phyloP scores from a whole-genome alignment of 2,329 filamentous ascomycete species.

The Corynespora cassiicola region DNA sequence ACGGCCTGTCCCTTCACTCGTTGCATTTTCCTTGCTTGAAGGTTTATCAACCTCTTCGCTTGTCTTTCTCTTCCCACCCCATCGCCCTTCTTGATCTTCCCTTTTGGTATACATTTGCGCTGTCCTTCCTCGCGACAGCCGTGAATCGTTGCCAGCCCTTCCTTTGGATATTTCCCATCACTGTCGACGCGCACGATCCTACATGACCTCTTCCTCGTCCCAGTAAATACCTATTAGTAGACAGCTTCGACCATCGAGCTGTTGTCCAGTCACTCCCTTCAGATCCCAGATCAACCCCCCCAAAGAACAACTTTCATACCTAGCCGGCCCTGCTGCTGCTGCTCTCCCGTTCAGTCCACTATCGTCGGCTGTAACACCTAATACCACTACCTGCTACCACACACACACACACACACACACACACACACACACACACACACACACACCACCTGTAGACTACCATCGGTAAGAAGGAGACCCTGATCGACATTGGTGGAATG shows the following conservation, averaged over 20 bases:
- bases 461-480: slow-evolving; percentile 20
- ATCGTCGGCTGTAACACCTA: slow-evolving; percentile 26
- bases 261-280: slow-evolving; percentile 51
- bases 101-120: slow-evolving; percentile 44
- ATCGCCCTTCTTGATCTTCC: slow-evolving; percentile 41
- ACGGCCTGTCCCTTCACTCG: slow-evolving; percentile 41
- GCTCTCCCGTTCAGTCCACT: slow-evolving; percentile 16
- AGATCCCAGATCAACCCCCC: too few species aligned
- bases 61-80: slow-evolving; percentile 44
- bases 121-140: slow-evolving; percentile 34
- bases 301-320: slow-evolving; percentile 28
- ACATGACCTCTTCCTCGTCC: slow-evolving; percentile 37
- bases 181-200: slow-evolving; percentile 33
- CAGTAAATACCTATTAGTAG: slow-evolving; percentile 46
- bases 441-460: slow-evolving; percentile 21
- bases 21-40: slow-evolving; percentile 45
- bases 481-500: slow-evolving; percentile 18
- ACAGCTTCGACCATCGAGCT: slow-evolving; percentile 46
- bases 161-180: slow-evolving; percentile 39
- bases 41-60: slow-evolving; percentile 53
- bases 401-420: slow-evolving; percentile 9
- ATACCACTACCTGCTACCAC: slow-evolving; percentile 28
- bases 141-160: slow-evolving; percentile 47
- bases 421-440: too few species aligned
- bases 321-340: slow-evolving; percentile 8